A percentile compares a stretch with the other conserved stretches of the same genome.
Conservation (phyloP, 805 yeast species). For the Candida broadrunensis region DNA sequence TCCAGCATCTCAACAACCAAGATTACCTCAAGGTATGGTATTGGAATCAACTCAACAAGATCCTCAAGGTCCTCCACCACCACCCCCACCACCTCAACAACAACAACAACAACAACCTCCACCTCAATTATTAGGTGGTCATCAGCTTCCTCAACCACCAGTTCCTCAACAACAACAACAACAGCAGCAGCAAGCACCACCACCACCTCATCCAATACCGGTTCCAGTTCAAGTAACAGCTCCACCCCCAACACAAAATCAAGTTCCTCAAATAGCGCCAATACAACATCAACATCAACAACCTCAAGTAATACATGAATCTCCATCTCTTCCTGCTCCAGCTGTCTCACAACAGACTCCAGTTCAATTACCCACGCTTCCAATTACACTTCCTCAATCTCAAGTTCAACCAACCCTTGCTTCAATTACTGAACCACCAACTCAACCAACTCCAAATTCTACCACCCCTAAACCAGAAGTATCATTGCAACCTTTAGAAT, state of each 20-base stretch:
- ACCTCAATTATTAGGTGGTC: slow-evolving; percentile 2
- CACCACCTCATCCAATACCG: slow-evolving; percentile 6
- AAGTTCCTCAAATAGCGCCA: slow-evolving; percentile 13
- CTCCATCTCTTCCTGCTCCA: slow-evolving; percentile 9
- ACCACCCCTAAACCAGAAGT: slow-evolving; percentile 4
- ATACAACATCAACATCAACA: slow-evolving; percentile 9
- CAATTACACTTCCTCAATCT: too few species aligned
- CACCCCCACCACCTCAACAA: slow-evolving; percentile 3
- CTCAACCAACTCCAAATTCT: slow-evolving; percentile 2
- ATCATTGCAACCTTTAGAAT: slow-evolving; percentile 3
- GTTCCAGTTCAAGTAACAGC: slow-evolving; percentile 7
- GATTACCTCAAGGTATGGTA: slow-evolving; percentile 63
- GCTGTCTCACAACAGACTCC: slow-evolving; percentile 2
- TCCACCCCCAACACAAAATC: slow-evolving; percentile 11
- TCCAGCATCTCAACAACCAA: slow-evolving; percentile 61
- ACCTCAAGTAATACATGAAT: slow-evolving; percentile 11
- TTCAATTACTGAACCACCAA: not conserved
- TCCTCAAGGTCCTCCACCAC: slow-evolving; percentile 17
- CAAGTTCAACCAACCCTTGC: not conserved
- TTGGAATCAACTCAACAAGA: slow-evolving; percentile 42
- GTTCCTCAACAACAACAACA: slow-evolving; percentile 9
- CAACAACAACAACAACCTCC: slow-evolving; percentile 9
- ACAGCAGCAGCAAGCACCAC: slow-evolving; percentile 8
- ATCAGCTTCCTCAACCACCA: slow-evolving; percentile 5
- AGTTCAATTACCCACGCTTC: slow-evolving; percentile 2